phyloP scores from a whole-genome alignment of 2,329 filamentous ascomycete species.

The Phialophora macrospora region DNA sequence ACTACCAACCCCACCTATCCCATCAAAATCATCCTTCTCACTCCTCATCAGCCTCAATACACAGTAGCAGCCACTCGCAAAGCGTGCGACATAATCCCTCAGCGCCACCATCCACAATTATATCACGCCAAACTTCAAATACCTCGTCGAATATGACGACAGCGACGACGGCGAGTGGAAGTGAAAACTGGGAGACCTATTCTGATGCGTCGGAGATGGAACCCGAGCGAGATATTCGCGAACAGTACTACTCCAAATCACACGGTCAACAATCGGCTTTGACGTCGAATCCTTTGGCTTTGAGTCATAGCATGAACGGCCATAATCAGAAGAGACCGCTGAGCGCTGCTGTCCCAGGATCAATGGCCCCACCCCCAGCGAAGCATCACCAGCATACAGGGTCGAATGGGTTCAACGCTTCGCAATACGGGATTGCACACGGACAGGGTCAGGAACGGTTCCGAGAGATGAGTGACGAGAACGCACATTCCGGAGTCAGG shows the following conservation, averaged over 20 bases:
- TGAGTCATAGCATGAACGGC: constrained; percentile 30
- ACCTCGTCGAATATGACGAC: constrained; percentile 59
- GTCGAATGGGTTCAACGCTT: constrained; percentile 9
- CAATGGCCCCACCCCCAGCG: constrained; percentile 43
- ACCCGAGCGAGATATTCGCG: constrained; percentile 72
- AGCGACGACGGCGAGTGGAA: constrained; percentile 72
- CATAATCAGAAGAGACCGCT: constrained; percentile 34
- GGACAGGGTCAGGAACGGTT: constrained; percentile 19
- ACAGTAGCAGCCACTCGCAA: constrained; percentile 33
- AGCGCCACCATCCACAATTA: constrained; percentile 43
- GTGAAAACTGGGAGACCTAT: constrained; percentile 98
- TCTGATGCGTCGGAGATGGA: constrained; percentile 81
- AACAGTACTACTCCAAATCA: constrained; percentile 71
- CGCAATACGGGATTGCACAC: constrained; percentile 15
- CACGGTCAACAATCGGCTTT: constrained; percentile 19
- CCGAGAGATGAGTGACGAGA: constrained; percentile 35
- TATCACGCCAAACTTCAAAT: constrained; percentile 70
- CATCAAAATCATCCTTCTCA: constrained; percentile 49
- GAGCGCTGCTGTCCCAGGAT: constrained; percentile 14
- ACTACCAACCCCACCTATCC: constrained; percentile 50
- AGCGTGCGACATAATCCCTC: constrained; percentile 23
- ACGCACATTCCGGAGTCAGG: constrained; percentile 23
- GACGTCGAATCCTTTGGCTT: constrained; percentile 29
- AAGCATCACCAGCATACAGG: constrained; percentile 35
- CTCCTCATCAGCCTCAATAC: constrained; percentile 44